Base-by-base conservation (phyloP, 2,329 filamentous ascomycete species). In the Colletotrichum sp. region DNA sequence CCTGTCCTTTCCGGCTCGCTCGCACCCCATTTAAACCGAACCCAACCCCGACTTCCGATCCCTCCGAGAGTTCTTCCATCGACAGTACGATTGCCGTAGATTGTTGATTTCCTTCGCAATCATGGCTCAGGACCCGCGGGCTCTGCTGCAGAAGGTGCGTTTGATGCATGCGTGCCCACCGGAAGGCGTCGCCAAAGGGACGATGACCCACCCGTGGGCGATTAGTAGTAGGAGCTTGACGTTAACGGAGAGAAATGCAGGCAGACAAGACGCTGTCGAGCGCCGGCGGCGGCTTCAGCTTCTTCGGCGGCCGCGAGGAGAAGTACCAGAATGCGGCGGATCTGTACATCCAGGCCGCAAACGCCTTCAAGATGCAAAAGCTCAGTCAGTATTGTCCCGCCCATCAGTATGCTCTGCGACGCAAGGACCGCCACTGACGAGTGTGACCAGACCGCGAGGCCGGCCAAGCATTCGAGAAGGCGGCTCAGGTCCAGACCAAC, bases 241-340 rank as follows among this genome's bases (percentile, higher is more conserved):
- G 6, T 21, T 52, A 52, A 52, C 43, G n/a, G 43, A 52, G 43
- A 52, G n/a, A 3, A 21, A 64, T 72, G 79, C 83, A 98, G 96
- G 97, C 97, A 87, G 95, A 98, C 82, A 98, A 97, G 88, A 90
- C 93, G 68, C 91, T 94, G 30, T 87, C 93, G 80, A 89, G 93
- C 79, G 96, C 96, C 55, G 89, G 92, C 24, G 89, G 94, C 32
- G 96, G 96, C 80, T 98, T 98, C 87, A 95, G 93, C 84, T 93
- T 98, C 86, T 98, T 99, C 81, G 95, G 96, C 58, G 95, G 95
- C 61, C 91, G 93, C 74, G 91, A 94, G 81, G 96, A 98, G 78
- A 99, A 98, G 86, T 96, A 95, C 82, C 94, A 98, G 86, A 92
- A 93, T 86, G 96, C 96, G 16, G 95, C 94, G 78, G 96, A 98